Conservation (phyloP, 768 basidiomycete species). For the Macrolepiota fuliginosa region DNA sequence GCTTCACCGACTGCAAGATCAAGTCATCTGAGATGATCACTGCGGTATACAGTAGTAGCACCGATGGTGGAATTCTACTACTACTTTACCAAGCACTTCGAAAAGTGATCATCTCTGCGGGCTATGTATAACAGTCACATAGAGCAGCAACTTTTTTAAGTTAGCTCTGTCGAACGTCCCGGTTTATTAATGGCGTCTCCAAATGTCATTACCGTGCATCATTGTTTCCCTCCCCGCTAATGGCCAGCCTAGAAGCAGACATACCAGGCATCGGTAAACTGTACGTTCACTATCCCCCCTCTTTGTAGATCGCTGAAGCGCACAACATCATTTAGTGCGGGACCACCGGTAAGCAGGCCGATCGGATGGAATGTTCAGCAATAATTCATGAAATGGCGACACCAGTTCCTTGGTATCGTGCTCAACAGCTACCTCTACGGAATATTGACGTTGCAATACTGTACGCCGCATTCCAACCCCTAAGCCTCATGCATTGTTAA, state of each 20-base stretch:
- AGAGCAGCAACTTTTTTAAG: too few relatives aligned
- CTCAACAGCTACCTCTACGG: background rate
- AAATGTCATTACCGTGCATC: too few relatives aligned
- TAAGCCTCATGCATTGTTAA: background rate
- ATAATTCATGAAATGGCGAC: background rate
- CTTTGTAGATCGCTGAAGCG: background rate
- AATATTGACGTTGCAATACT: conserved; percentile 1
- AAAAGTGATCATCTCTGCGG: too few relatives aligned
- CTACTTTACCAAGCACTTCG: too few relatives aligned
- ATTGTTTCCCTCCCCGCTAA: background rate
- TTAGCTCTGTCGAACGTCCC: too few relatives aligned
- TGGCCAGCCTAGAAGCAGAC: background rate
- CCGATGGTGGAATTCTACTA: too few relatives aligned
- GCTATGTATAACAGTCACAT: too few relatives aligned
- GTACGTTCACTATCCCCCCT: background rate
- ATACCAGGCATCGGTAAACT: background rate
- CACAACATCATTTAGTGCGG: background rate
- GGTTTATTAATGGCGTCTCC: too few relatives aligned
- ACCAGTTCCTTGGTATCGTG: background rate
- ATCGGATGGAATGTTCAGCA: too few relatives aligned
- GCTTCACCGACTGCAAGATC: too few relatives aligned
- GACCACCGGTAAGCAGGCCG: background rate
- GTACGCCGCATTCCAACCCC: background rate
- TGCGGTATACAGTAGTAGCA: too few relatives aligned
- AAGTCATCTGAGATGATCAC: too few relatives aligned